phyloP scores from a whole-genome alignment of 2,329 filamentous ascomycete genomes.

The Leptoxyphium fumago region DNA sequence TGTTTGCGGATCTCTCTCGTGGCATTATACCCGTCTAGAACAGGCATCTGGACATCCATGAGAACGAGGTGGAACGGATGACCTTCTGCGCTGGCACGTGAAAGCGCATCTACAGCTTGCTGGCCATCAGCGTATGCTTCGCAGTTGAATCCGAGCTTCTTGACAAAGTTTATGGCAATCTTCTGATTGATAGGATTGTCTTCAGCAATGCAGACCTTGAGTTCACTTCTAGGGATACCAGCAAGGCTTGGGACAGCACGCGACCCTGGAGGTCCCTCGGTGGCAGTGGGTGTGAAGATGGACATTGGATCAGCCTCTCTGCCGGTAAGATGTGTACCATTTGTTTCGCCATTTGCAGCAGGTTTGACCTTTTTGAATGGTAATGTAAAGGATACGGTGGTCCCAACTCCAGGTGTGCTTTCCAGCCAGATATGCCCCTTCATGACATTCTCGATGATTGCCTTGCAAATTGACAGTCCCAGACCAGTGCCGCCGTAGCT shows the following conservation, averaged over 20 bases:
- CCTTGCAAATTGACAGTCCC: conserved; percentile 87
- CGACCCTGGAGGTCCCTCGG: conserved; percentile 22
- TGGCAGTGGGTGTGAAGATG: conserved; percentile 37
- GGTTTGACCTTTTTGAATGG: conserved; percentile 68
- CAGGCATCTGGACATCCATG: conserved; percentile 96
- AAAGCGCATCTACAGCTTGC: conserved; percentile 76
- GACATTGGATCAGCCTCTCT: conserved; percentile 39
- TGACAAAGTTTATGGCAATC: conserved; percentile 83
- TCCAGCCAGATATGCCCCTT: conserved; percentile 72
- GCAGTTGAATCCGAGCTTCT: conserved; percentile 71
- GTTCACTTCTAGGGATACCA: conserved; percentile 56
- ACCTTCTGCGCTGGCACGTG: conserved; percentile 53
- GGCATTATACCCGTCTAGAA: conserved; percentile 83
- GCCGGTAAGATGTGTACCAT: conserved; percentile 8
- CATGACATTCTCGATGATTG: conserved; percentile 84
- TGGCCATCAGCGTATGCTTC: conserved; percentile 82
- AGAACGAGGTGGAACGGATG: conserved; percentile 77
- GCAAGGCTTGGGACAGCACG: conserved; percentile 47
- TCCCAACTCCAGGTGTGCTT: conserved; percentile 57
- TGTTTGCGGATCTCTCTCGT: conserved; percentile 72
- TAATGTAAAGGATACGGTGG: conserved; percentile 63
- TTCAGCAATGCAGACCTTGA: conserved; percentile 85
- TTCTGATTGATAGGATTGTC: conserved; percentile 92
- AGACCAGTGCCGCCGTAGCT: conserved; percentile 88
- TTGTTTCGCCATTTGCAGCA: conserved; percentile 21